Conservation (phyloP, 352 stramenopile species). For the Pythium dissimile region DNA sequence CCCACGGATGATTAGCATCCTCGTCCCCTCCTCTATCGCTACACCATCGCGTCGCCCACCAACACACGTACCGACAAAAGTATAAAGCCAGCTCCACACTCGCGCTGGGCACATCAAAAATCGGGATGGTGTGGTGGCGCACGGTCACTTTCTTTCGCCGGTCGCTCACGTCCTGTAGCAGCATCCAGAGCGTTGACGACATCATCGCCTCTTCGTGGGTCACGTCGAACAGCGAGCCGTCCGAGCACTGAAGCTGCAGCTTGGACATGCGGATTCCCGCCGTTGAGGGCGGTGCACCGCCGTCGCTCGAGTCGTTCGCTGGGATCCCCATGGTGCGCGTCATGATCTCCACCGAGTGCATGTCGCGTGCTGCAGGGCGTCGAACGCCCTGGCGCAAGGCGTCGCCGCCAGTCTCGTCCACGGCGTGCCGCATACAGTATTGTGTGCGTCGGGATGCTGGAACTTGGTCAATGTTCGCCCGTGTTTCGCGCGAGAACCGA, state of each 20-base stretch:
- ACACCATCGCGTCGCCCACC: no score
- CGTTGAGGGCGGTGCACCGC: neutral
- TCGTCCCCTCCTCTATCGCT: neutral
- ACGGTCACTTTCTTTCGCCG: conserved; percentile 46
- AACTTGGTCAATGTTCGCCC: neutral
- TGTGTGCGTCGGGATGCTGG: neutral
- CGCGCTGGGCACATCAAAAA: conserved; percentile 69
- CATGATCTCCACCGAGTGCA: conserved; percentile 13
- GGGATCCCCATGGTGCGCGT: neutral
- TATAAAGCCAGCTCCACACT: conserved; percentile 68
- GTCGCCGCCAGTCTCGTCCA: conserved; percentile 2
- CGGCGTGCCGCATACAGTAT: neutral
- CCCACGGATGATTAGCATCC: neutral
- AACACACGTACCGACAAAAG: conserved; percentile 55
- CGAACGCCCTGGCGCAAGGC: neutral
- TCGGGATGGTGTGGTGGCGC: conserved; percentile 69
- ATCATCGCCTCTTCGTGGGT: conserved; percentile 85
- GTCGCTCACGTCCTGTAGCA: conserved; percentile 62
- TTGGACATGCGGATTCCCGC: conserved; percentile 34
- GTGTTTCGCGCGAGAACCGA: conserved; percentile 3
- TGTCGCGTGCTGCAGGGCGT: neutral
- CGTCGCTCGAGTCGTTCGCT: neutral
- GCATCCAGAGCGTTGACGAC: conserved; percentile 80
- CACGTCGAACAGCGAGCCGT: conserved; percentile 66
- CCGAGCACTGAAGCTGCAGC: conserved; percentile 73